A percentile compares a stretch with the other conserved stretches of the same genome.
These are phyloP conservation scores for Asterophora lycoperdoides DNA, from an alignment of 768 basidiomycete species.

Conservation along the genomic window DNA sequence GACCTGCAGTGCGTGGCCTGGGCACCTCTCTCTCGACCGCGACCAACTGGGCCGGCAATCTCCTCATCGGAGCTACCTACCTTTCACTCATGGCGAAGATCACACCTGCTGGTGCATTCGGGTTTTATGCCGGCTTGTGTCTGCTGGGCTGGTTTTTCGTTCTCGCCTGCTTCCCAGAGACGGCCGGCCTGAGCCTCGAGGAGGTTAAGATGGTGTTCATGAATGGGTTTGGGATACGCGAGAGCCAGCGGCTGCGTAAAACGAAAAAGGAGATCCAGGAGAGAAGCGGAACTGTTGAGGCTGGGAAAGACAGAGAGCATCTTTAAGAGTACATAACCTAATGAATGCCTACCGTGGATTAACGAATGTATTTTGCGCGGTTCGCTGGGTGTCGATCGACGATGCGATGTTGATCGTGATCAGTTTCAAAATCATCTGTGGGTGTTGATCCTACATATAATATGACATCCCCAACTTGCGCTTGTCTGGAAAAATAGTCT, in stretches of 20 bases:
- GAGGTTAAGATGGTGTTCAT: constrained; percentile 62
- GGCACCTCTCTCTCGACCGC: constrained; percentile 73
- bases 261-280: constrained; percentile 42
- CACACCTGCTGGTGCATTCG: constrained; percentile 73
- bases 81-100: constrained; percentile 72
- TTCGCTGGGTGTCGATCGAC: not conserved
- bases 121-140: constrained; percentile 73
- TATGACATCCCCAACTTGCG: no score
- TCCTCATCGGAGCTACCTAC: constrained; percentile 77
- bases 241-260: constrained; percentile 46
- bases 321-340: no score
- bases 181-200: constrained; percentile 66
- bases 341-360: not conserved
- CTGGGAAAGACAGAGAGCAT: not conserved
- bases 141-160: constrained; percentile 68
- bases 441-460: no score
- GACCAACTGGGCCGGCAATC: constrained; percentile 74
- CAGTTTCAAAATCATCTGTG: no score
- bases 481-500: not conserved
- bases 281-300: constrained; percentile 10
- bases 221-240: constrained; percentile 59
- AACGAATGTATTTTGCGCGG: no score
- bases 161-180: constrained; percentile 72
- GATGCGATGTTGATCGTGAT: not conserved
- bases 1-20: constrained; percentile 58